A percentile compares a stretch with the other conserved stretches of the same genome.
Evolutionary conservation across 2,329 filamentous ascomycete species (phyloP).

Genomic region (Verticillium isaacii): DNA sequence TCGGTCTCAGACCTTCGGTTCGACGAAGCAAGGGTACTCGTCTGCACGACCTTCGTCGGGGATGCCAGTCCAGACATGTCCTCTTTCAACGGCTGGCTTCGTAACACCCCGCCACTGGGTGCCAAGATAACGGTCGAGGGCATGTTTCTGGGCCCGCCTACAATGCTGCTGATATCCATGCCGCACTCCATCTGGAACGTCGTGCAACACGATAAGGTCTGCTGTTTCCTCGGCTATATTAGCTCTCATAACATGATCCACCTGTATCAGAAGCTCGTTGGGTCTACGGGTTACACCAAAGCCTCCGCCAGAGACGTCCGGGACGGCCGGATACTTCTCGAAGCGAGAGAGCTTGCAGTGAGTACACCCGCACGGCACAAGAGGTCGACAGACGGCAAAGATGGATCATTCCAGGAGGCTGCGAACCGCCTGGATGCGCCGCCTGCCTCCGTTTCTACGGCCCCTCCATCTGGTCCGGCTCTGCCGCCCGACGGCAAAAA

Average conservation of each 20-base stretch:
- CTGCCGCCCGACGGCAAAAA: slow-evolving; percentile 29
- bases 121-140: slow-evolving; percentile 59
- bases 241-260: slow-evolving; percentile 64
- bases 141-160: slow-evolving; percentile 64
- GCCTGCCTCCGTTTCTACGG: background rate
- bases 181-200: slow-evolving; percentile 59
- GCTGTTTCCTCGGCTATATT: slow-evolving; percentile 60
- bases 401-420: slow-evolving; percentile 8
- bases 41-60: slow-evolving; percentile 63
- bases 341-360: slow-evolving; percentile 42
- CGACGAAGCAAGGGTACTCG: slow-evolving; percentile 58
- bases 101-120: slow-evolving; percentile 50
- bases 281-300: slow-evolving; percentile 35
- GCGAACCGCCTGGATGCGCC: slow-evolving; percentile 5
- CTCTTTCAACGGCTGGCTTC: slow-evolving; percentile 63
- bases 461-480: background rate
- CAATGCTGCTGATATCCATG: slow-evolving; percentile 63
- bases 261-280: slow-evolving; percentile 55
- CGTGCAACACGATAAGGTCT: slow-evolving; percentile 62
- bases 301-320: slow-evolving; percentile 50
- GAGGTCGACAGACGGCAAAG: slow-evolving; percentile 10
- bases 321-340: slow-evolving; percentile 52
- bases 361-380: slow-evolving; percentile 24
- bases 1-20: slow-evolving; percentile 52
- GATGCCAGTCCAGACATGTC: slow-evolving; percentile 63